phyloP scores from a whole-genome alignment of 805 yeast species.

The Ogataea methylovora region DNA sequence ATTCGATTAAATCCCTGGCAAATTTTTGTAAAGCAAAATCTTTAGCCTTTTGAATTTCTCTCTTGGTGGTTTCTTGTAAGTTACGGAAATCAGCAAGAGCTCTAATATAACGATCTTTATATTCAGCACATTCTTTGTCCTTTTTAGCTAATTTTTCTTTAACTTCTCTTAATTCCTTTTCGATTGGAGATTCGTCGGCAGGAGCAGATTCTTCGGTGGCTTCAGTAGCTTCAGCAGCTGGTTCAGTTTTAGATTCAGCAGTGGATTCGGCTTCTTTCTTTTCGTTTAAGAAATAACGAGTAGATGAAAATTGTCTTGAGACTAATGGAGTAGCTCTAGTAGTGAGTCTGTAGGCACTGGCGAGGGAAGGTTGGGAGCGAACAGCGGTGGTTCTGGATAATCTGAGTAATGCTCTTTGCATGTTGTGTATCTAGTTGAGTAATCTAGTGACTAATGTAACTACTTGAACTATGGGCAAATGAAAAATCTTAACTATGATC shows the following conservation, averaged over 20 bases:
- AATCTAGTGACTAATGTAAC: no score
- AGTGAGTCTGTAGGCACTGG: not conserved
- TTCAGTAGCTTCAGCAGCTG: slow-evolving; percentile 9
- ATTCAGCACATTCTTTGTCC: slow-evolving; percentile 68
- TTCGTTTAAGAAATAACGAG: slow-evolving; percentile 22
- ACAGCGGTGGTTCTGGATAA: slow-evolving; percentile 10
- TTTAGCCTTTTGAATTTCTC: slow-evolving; percentile 78
- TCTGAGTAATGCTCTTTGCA: slow-evolving; percentile 20
- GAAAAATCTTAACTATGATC: no score
- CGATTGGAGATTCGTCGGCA: slow-evolving; percentile 17
- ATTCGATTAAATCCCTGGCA: slow-evolving; percentile 82
- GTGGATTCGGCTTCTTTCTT: slow-evolving; percentile 17
- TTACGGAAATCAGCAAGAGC: slow-evolving; percentile 90
- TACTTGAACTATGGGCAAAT: no score
- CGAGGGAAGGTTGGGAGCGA: slow-evolving; percentile 1
- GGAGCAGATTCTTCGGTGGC: slow-evolving; percentile 6
- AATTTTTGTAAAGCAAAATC: slow-evolving; percentile 90
- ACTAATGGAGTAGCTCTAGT: not conserved
- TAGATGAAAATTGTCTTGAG: slow-evolving; percentile 16
- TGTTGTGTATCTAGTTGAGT: no score
- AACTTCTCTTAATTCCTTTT: slow-evolving; percentile 30
- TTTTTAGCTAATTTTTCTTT: slow-evolving; percentile 50
- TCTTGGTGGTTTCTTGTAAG: slow-evolving; percentile 82
- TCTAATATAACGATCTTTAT: slow-evolving; percentile 77
- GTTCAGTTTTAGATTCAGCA: slow-evolving; percentile 6